A percentile compares a stretch with the other conserved stretches of the same genome.
Evolutionary conservation across 129 eudicot genomes (phyloP).

Genomic region (Centella asiatica): DNA sequence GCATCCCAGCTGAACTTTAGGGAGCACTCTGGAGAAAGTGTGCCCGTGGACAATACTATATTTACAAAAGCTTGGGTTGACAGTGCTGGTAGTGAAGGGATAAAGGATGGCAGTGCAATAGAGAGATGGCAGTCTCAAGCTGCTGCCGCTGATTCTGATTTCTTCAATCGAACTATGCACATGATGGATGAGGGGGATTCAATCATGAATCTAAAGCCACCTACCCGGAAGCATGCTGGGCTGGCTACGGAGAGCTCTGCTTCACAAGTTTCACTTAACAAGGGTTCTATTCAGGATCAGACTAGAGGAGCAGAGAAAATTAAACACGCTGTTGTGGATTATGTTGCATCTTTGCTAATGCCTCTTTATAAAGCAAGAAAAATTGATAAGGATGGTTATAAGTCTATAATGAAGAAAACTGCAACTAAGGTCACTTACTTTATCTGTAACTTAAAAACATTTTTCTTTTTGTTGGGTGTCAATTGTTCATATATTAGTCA

Average conservation of each 20-base stretch:
- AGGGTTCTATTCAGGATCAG: constrained; percentile 50
- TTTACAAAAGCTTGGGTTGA: constrained; percentile 99
- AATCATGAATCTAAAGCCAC: constrained; percentile 34
- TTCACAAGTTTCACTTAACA: constrained; percentile 73
- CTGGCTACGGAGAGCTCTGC: constrained; percentile 65
- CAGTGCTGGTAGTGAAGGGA: constrained; percentile 73
- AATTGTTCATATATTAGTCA: neutral
- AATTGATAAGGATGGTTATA: constrained; percentile 82
- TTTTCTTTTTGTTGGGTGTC: neutral
- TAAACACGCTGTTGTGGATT: constrained; percentile 87
- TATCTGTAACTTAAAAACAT: neutral
- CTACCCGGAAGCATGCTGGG: constrained; percentile 29
- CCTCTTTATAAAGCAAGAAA: constrained; percentile 92
- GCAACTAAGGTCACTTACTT: constrained; percentile 67
- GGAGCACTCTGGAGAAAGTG: constrained; percentile 86
- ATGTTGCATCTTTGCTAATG: constrained; percentile 89
- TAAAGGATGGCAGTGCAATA: constrained; percentile 83
- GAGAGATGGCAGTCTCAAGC: constrained; percentile 98
- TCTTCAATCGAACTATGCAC: constrained; percentile 37
- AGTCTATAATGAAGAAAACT: constrained; percentile 92
- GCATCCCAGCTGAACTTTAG: constrained; percentile 46
- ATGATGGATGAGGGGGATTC: constrained; percentile 84
- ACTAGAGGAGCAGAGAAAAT: constrained; percentile 69
- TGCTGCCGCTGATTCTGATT: constrained; percentile 83
- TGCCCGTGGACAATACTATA: constrained; percentile 67